Conservation (phyloP, 2,329 filamentous ascomycete species). For the Neofusicoccum umdonicola region DNA sequence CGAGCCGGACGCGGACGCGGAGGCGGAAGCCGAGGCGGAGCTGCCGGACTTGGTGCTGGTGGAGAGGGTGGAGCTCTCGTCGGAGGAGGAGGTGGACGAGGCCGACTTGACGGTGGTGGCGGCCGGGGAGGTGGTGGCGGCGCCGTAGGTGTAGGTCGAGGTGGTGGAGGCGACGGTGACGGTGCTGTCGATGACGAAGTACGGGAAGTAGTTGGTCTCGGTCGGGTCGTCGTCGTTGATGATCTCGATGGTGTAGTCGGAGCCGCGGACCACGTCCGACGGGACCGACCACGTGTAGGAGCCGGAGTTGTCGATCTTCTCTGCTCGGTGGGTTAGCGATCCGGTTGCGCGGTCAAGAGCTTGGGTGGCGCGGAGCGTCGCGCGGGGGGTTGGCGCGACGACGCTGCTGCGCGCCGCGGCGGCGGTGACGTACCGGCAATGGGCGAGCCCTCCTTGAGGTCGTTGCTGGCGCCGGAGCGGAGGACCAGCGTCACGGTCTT, state of each 20-base stretch:
- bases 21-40: slow-evolving; percentile 24
- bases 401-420: no score
- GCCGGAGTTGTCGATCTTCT: slow-evolving; percentile 48
- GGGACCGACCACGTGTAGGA: slow-evolving; percentile 50
- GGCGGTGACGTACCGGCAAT: slow-evolving; percentile 38
- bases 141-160: slow-evolving; percentile 29
- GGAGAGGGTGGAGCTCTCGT: slow-evolving; percentile 13
- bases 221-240: slow-evolving; percentile 44
- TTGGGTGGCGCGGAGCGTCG: no score
- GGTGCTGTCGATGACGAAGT: slow-evolving; percentile 50
- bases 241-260: slow-evolving; percentile 55
- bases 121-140: slow-evolving; percentile 28
- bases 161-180: slow-evolving; percentile 35
- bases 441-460: slow-evolving; percentile 40
- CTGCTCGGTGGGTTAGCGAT: slow-evolving; percentile 29
- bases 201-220: slow-evolving; percentile 52
- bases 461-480: slow-evolving; percentile 38
- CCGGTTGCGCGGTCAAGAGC: no score
- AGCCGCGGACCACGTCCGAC: slow-evolving; percentile 39
- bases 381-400: no score
- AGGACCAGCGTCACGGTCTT: slow-evolving; percentile 53
- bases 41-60: slow-evolving; percentile 25
- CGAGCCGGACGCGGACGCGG: slow-evolving; percentile 13
- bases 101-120: slow-evolving; percentile 19
- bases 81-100: slow-evolving; percentile 24